Evolutionary conservation across 2,329 filamentous ascomycete genomes (phyloP), one percentile per base, ranked within the genome.

Genomic region (Cladophialophora chaetospira): DNA sequence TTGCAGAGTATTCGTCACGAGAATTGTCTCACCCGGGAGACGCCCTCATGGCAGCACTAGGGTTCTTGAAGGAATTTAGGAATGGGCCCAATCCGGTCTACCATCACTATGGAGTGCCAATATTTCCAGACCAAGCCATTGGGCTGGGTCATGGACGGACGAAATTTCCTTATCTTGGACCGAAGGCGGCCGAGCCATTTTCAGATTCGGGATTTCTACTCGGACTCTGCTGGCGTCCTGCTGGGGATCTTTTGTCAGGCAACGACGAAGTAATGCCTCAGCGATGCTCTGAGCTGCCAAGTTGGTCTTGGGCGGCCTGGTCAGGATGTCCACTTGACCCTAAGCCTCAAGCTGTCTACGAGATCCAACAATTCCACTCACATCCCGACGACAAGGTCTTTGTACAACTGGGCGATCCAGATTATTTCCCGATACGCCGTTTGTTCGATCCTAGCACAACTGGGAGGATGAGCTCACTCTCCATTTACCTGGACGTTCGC

Each of bases 101-200:
- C 19, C 47, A 50, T 21, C 47, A 50, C 21, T 50, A 31, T 28
- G 47, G 47, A 4, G 29, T 50, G 9, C 47, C 47, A 9, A 50
- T 50, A 8, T 50, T 38, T 23, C 47, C 47, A 36, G 47, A 50
- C 33, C 47, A 50, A 38, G 47, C 47, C n/a, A 50, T 50, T 17
- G 17, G 47, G 26, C 36, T 42, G 15, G 15, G 36, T 42, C 36
- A 42, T 42, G 36, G 36, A 42, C 36, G 36, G 8, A 42, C 11
- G 17, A 42, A 13, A 15, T 42, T 42, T 15, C 36, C 36, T 42
- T 42, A 42, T 21, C 17, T 42, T 13, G 36, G 36, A 42, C 36
- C 36, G 8, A 42, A 42, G 15, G 36, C 36, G 17, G 11, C 11
- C 6, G 11, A 21, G 15, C 36, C 36, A 21, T 42, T 42, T 17